Conservation (phyloP, 768 basidiomycete species). For the Boletus insuetus region DNA sequence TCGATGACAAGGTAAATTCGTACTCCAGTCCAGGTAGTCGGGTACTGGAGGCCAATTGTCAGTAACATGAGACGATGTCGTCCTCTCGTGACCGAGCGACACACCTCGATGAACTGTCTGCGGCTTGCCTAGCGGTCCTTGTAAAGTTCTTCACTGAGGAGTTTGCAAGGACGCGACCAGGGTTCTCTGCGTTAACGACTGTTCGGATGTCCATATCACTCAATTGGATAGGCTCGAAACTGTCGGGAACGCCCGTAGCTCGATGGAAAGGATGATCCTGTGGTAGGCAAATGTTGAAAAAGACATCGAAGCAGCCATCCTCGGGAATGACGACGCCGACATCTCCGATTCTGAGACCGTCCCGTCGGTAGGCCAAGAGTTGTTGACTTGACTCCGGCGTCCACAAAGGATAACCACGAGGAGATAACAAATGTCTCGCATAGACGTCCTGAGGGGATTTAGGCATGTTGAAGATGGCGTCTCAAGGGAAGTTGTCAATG, state of each 20-base stretch:
- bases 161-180: slow-evolving; percentile 4
- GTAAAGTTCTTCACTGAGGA: slow-evolving; percentile 4
- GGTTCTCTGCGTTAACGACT: neutral
- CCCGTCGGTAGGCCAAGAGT: slow-evolving; percentile 20
- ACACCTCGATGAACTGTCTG: neutral
- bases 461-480: neutral
- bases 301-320: slow-evolving; percentile 1
- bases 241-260: slow-evolving; percentile 23
- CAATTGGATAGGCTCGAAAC: slow-evolving; percentile 21
- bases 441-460: slow-evolving; percentile 16
- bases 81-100: neutral
- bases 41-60: neutral
- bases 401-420: slow-evolving; percentile 33
- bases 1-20: slow-evolving; percentile 9
- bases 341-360: slow-evolving; percentile 34
- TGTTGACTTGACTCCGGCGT: slow-evolving; percentile 25
- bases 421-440: slow-evolving; percentile 8
- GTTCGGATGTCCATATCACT: slow-evolving; percentile 5
- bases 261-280: slow-evolving; percentile 25
- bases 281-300: slow-evolving; percentile 26
- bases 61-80: neutral
- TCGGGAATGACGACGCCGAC: slow-evolving; percentile 26
- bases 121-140: neutral
- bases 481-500: too few species aligned
- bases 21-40: neutral